phyloP scores from a whole-genome alignment of 2,329 filamentous ascomycete species.

The Paracorniculantispora psalliotae region DNA sequence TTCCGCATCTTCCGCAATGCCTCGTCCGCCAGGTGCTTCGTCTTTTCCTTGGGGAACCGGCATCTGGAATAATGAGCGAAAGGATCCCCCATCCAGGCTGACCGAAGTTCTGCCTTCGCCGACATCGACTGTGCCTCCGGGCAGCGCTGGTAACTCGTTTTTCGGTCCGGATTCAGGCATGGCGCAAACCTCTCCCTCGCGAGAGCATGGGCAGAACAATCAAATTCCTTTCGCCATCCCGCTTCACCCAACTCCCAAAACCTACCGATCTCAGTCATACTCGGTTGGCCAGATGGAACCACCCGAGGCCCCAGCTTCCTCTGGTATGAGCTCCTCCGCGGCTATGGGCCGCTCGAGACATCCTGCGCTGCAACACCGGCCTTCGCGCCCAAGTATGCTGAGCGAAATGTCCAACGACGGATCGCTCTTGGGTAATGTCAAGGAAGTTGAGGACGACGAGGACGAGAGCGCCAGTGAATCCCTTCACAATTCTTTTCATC shows the following conservation, averaged over 20 bases:
- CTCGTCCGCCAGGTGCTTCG: conserved; percentile 43
- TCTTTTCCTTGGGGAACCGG: conserved; percentile 70
- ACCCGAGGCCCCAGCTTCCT: conserved; percentile 48
- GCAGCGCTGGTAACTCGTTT: conserved; percentile 40
- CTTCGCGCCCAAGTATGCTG: conserved; percentile 72
- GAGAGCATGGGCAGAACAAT: conserved; percentile 49
- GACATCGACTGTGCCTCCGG: conserved; percentile 54
- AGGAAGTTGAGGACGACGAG: conserved; percentile 65
- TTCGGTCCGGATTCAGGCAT: conserved; percentile 42
- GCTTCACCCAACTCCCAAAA: conserved; percentile 84
- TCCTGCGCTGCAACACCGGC: conserved; percentile 71
- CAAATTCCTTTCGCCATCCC: conserved; percentile 85
- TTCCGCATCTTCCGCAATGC: conserved; percentile 40
- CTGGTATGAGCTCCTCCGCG: conserved; percentile 41
- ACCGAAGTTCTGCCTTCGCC: conserved; percentile 72
- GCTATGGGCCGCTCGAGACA: conserved; percentile 53
- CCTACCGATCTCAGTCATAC: conserved; percentile 92
- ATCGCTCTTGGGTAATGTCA: conserved; percentile 60
- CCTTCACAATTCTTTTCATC: conserved; percentile 44
- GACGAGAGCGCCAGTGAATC: conserved; percentile 51
- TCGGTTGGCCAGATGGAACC: conserved; percentile 86
- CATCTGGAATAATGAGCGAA: conserved; percentile 79
- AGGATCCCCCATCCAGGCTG: conserved; percentile 69
- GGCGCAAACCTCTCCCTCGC: conserved; percentile 47
- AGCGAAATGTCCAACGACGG: conserved; percentile 66